Percentiles rank a stretch among this genome's conserved stretches.
These are phyloP conservation scores for Perilla frutescens DNA, from an alignment of 257 asterid genomes.

Conservation along the genomic window DNA sequence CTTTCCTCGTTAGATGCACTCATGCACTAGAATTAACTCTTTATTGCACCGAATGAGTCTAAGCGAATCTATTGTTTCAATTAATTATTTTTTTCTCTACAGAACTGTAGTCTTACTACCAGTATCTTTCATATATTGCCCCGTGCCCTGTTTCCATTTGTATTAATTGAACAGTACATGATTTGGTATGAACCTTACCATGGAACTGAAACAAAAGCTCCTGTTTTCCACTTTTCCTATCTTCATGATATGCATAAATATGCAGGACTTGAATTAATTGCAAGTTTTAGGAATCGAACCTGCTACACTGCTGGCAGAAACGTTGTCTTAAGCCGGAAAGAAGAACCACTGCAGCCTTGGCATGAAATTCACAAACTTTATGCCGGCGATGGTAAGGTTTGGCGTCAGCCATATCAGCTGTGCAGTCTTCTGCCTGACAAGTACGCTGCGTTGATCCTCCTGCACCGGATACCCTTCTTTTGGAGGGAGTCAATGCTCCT, in stretches of 20 bases:
- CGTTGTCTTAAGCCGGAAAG: constrained; percentile 65
- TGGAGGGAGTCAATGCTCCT: constrained; percentile 51
- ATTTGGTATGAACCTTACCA: constrained; percentile 12
- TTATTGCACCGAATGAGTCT: background rate
- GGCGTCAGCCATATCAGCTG: constrained; percentile 61
- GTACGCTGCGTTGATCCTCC: constrained; percentile 58
- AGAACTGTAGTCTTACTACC: background rate
- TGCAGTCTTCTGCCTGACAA: constrained; percentile 78
- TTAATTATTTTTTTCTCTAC: background rate
- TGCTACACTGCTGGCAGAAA: constrained; percentile 99
- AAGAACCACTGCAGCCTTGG: constrained; percentile 75
- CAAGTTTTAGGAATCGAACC: constrained; percentile 49
- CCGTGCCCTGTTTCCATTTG: constrained; percentile 8
- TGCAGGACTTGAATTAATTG: background rate
- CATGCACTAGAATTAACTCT: constrained; percentile 15
- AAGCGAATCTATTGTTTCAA: background rate
- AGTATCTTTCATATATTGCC: constrained; percentile 20
- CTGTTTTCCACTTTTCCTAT: constrained; percentile 6
- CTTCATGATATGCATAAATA: constrained; percentile 23
- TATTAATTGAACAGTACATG: constrained; percentile 17
- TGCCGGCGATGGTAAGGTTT: constrained; percentile 87
- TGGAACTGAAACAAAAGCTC: constrained; percentile 20
- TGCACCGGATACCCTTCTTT: constrained; percentile 45
- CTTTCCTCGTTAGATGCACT: background rate
- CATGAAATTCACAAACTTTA: constrained; percentile 80